Evolutionary conservation across 257 asterid genomes (phyloP).

Genomic region (Mitragyna speciosa): DNA sequence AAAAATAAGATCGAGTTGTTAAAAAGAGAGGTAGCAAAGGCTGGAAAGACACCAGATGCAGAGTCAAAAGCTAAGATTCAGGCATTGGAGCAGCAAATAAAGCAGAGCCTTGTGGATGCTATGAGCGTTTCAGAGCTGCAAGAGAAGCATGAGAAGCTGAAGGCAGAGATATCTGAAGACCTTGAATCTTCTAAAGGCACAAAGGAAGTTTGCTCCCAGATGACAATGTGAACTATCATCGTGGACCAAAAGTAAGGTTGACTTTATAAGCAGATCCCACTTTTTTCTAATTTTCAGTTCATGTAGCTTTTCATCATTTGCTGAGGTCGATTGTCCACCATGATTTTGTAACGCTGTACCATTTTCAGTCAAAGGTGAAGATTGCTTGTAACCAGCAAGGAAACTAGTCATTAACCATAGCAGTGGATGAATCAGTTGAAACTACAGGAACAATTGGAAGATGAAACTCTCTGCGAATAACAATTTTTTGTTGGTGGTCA

Average conservation of each 20-base stretch:
- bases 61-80: constrained; percentile 53
- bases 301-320: not conserved
- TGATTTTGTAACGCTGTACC: constrained; percentile 10
- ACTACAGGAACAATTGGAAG: constrained; percentile 26
- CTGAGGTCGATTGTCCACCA: not conserved
- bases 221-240: constrained; percentile 18
- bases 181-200: constrained; percentile 43
- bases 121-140: constrained; percentile 46
- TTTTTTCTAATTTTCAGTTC: constrained; percentile 44
- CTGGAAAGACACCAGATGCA: constrained; percentile 48
- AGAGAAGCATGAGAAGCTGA: constrained; percentile 57
- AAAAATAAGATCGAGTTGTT: constrained; percentile 64
- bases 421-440: constrained; percentile 39
- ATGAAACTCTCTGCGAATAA: constrained; percentile 14
- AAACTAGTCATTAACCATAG: constrained; percentile 22
- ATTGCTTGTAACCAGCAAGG: constrained; percentile 25
- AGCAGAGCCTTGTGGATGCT: constrained; percentile 51
- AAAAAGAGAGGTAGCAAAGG: constrained; percentile 50
- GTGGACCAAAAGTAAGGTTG: constrained; percentile 30
- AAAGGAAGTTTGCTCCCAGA: constrained; percentile 44
- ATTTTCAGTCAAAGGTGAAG: constrained; percentile 29
- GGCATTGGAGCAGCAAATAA: constrained; percentile 56
- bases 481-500: constrained; percentile 4
- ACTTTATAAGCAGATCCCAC: constrained; percentile 34
- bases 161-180: constrained; percentile 44